A percentile compares a stretch with the other conserved stretches of the same genome.
These are phyloP conservation scores for Penicillium sp. DNA, from an alignment of 2,329 filamentous ascomycete species.

Conservation along the genomic window DNA sequence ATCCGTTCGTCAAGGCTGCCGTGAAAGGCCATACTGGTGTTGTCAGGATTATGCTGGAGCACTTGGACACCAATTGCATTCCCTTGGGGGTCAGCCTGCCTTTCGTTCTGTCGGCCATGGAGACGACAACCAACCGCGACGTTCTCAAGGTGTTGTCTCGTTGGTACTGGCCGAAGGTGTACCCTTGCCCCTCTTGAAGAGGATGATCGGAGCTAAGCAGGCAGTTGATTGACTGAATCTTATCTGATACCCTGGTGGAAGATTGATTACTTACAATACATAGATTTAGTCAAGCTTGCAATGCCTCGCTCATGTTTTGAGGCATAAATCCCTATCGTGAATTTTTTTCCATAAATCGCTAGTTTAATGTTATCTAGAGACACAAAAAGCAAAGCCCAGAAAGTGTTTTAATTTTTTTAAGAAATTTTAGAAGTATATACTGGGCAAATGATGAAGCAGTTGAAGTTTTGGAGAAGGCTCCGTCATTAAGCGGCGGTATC, in stretches of 20 bases:
- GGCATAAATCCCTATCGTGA: too few relatives aligned
- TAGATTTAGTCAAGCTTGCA: too few relatives aligned
- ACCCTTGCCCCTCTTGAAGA: background rate
- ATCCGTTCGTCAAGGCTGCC: background rate
- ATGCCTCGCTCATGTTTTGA: too few relatives aligned
- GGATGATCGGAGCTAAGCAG: too few relatives aligned
- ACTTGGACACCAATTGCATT: background rate
- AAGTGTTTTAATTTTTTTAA: too few relatives aligned
- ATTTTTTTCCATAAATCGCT: too few relatives aligned
- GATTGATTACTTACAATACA: too few relatives aligned
- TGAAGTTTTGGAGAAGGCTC: background rate
- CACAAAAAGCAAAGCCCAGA: too few relatives aligned
- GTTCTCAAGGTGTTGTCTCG: background rate
- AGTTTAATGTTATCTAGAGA: too few relatives aligned
- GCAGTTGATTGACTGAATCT: too few relatives aligned
- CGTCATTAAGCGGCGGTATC: conserved; percentile 17
- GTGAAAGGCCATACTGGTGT: background rate
- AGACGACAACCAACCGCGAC: background rate
- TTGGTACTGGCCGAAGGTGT: background rate
- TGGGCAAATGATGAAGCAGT: too few relatives aligned
- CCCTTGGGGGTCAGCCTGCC: background rate
- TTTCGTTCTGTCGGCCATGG: background rate
- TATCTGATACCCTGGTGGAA: too few relatives aligned
- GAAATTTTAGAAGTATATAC: background rate
- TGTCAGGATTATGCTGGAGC: background rate